Base-by-base conservation (phyloP, 768 basidiomycete genomes). In the Phlebiopsis flavidoalba region DNA sequence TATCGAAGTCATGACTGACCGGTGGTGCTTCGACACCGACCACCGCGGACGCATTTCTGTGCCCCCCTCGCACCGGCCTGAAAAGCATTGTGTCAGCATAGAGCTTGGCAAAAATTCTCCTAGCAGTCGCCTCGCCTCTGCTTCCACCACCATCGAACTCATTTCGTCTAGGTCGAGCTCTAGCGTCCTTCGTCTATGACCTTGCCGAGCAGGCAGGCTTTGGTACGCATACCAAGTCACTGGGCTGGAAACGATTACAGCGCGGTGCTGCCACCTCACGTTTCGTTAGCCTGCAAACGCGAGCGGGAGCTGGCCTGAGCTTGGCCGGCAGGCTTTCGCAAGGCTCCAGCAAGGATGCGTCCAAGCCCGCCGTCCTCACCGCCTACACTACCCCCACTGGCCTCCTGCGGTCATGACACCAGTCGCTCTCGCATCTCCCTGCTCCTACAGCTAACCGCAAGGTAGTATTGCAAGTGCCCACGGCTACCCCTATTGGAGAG, bases 381-480 rank as follows among this genome's bases (percentile, higher is more conserved):
- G 87, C 88, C 1, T 94, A 88, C 73, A 92, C 91, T 3, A 89
- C 94, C 0, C 88, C 93, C 0, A 77, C 76, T n/a, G 93, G 95
- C 2, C 79, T 98, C 48, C n/a, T n/a, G 85, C 88, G 8, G 78
- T 85, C 60, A 94, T 98, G 89, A 82, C 88, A 0, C n/a, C 83
- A 89, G 8, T 86, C 90, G 4, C 82, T 99, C 57, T 71, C 80
- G n/a, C 73, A 86, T 69, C 76, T 97, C 2, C 91, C 94, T 0
- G 68, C 78, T 6, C 80, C 90, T 14, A 81, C 79, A 6, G 66
- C 83, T 8, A 75, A 79, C 33, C 86, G 87, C 63, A 83, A 93
- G 57, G 77, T 98, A 57, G 79, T 95, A 68, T 72, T 97, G 58
- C 91, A 98, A 70, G 85, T 97, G 40, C 90, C 96, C 24, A 83